A percentile compares a stretch with the other conserved stretches of the same genome.
phyloP scores from a whole-genome alignment of 371 early-diverging fungal genomes.

The Circinella minor region DNA sequence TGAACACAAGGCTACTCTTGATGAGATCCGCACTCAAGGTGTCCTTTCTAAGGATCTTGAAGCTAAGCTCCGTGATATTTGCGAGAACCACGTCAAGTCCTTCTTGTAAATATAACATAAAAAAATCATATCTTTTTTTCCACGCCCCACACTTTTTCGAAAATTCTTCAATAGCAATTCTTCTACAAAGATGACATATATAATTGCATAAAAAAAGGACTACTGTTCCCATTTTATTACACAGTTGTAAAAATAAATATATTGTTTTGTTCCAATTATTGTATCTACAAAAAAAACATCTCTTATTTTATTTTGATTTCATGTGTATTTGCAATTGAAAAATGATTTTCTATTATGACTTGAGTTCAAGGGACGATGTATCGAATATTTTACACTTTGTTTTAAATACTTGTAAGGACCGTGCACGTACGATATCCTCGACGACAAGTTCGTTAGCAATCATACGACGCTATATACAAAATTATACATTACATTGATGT shows the following conservation, averaged over 20 bases:
- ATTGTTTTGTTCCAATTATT: conserved; percentile 4
- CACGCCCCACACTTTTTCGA: too few species aligned
- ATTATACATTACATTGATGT: not conserved
- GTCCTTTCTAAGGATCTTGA: conserved; percentile 74
- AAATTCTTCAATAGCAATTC: too few species aligned
- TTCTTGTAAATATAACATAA: conserved; percentile 61
- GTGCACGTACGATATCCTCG: conserved; percentile 75
- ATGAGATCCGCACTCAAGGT: conserved; percentile 88
- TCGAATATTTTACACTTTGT: conserved; percentile 71
- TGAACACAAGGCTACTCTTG: conserved; percentile 86
- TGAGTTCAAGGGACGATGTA: conserved; percentile 52
- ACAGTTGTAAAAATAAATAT: conserved; percentile 8
- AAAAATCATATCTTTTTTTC: too few species aligned
- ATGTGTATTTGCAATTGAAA: not conserved
- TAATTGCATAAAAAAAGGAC: too few species aligned
- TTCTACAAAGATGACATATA: too few species aligned
- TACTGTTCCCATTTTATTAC: too few species aligned
- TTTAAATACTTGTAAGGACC: conserved; percentile 73
- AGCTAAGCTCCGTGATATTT: conserved; percentile 85
- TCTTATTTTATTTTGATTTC: not conserved
- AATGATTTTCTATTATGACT: conserved; percentile 14
- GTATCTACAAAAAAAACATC: conserved; percentile 1
- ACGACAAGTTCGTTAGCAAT: conserved; percentile 71
- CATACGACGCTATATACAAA: conserved; percentile 65
- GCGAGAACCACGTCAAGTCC: conserved; percentile 84